A percentile compares a stretch with the other conserved stretches of the same genome.
Conservation (phyloP, 768 basidiomycete genomes). For the Russula virescens region DNA sequence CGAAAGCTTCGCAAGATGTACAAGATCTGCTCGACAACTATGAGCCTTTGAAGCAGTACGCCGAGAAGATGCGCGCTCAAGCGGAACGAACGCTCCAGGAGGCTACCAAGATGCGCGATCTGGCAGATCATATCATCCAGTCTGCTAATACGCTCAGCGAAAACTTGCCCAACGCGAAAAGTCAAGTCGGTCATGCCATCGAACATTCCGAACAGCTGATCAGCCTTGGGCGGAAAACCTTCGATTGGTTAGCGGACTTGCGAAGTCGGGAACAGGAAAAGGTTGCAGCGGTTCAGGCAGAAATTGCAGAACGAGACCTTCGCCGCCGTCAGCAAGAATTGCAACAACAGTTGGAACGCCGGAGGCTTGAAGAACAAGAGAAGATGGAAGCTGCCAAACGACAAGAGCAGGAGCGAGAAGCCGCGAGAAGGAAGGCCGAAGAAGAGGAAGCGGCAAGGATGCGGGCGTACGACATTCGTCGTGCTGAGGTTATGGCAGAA, state of each 20-base stretch:
- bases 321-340: conserved; percentile 6
- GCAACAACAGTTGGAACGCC: conserved; percentile 9
- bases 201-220: conserved; percentile 11
- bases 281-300: background rate
- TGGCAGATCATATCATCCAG: conserved; percentile 7
- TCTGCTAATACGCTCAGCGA: background rate
- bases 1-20: background rate
- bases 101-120: conserved; percentile 10
- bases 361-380: conserved; percentile 11
- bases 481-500: conserved; percentile 9
- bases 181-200: background rate
- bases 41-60: conserved; percentile 1
- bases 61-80: conserved; percentile 7
- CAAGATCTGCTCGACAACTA: conserved; percentile 1
- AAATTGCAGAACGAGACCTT: conserved; percentile 11
- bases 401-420: conserved; percentile 9
- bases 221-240: background rate
- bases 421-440: conserved; percentile 1
- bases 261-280: conserved; percentile 5
- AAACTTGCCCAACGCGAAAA: background rate
- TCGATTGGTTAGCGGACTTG: conserved; percentile 4
- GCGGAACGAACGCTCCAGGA: conserved; percentile 11
- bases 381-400: conserved; percentile 8
- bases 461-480: conserved; percentile 4
- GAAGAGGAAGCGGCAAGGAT: conserved; percentile 10